phyloP scores from a whole-genome alignment of 176 grass and related monocot species.

The Zea luxurians region DNA sequence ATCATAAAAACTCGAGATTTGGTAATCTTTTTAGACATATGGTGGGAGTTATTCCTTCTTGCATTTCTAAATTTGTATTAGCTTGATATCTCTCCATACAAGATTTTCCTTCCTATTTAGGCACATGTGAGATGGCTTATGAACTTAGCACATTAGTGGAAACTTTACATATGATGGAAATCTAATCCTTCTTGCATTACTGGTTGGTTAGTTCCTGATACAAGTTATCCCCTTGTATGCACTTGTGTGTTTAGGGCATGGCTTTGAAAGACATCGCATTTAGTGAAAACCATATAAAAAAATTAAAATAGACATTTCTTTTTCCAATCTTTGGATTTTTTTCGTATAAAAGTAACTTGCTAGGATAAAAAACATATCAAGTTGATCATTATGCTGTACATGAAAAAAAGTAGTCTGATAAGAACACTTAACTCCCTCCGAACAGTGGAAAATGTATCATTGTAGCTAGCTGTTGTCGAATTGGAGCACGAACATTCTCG shows the following conservation, averaged over 20 bases:
- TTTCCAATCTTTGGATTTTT: not conserved
- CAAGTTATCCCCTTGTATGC: not conserved
- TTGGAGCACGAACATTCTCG: not conserved
- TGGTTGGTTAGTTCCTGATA: not conserved
- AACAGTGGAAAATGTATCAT: conserved; percentile 53
- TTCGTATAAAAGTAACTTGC: not conserved
- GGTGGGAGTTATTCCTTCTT: not conserved
- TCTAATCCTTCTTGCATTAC: not conserved
- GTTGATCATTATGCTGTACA: not conserved
- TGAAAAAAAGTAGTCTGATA: not conserved
- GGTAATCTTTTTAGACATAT: not conserved
- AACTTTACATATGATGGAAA: not conserved
- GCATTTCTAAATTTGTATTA: not conserved
- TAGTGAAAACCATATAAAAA: conserved; percentile 9
- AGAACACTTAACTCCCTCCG: conserved; percentile 40
- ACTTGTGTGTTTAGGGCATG: conserved; percentile 5
- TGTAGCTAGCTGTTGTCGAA: conserved; percentile 17
- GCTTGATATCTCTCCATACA: not conserved
- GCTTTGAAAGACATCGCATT: not conserved
- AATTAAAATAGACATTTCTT: not conserved
- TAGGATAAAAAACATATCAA: not conserved
- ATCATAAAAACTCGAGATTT: not conserved
- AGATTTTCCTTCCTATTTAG: not conserved
- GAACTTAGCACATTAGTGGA: not conserved
- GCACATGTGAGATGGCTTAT: not conserved